Base-by-base conservation (phyloP, 805 yeast genomes). In the Debaryomyces maramus region DNA sequence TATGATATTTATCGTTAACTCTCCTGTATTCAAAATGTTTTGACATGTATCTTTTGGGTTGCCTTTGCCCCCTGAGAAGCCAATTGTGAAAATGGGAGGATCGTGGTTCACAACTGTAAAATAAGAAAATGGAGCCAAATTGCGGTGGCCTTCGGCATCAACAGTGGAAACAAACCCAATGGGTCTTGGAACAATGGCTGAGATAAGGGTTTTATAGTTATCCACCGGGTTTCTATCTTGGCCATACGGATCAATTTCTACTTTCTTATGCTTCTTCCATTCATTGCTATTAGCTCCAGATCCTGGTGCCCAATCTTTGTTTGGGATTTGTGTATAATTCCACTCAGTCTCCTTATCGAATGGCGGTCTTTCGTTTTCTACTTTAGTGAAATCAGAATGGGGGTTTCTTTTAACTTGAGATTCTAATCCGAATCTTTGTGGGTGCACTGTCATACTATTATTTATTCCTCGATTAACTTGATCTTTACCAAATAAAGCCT, bases 51-150 rank as follows among this genome's bases (percentile, higher is more conserved):
- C 84, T 53, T 81, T 81, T n/a, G 55, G 48, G 10, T 41, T 46
- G 1, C 50, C 61, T 7, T 46, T 43, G 13, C 70, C 70, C 9
- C 66, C 56, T n/a, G 75, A 61, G 43, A 78, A 56, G 0, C 82
- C 78, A 28, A 81, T 36, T 3, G 65, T 60, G 51, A 81, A 81
- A 8, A 75, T 67, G 3, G 86, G 86, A 3, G 87, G 87, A 45
- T 80, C 82, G 39, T 60, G 57, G 34, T 62, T 63, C 11, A 73
- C 71, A 17, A 77, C 45, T 18, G 60, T 62, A 53, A 78, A 77
- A 55, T 66, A 81, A 9, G 83, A 77, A 50, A 75, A 81, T n/a
- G 86, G 86, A 1, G 86, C 77, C 28, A 81, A 55, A 51, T 81
- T 81, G 21, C 49, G 48, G 1, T 47, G 50, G 1, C 84, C 83